These are phyloP conservation scores for Lipomyces yamanashiensis DNA, from an alignment of 805 yeast species.

Conservation along the genomic window DNA sequence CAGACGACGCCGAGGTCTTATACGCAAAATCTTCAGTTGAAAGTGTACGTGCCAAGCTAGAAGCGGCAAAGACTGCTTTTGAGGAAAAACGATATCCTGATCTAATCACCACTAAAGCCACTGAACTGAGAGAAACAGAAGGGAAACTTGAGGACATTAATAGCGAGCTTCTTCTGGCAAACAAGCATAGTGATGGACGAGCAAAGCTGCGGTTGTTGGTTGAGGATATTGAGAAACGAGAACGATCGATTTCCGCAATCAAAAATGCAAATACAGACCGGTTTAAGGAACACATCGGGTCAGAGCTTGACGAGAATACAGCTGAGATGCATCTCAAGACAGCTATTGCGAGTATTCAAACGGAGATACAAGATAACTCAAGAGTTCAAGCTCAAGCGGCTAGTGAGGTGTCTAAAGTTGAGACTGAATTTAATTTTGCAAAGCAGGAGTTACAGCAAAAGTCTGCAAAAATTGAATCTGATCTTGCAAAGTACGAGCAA, in stretches of 20 bases:
- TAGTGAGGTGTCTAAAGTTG: constrained; percentile 36
- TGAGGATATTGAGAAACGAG: constrained; percentile 49
- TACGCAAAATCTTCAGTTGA: constrained; percentile 46
- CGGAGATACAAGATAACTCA: constrained; percentile 32
- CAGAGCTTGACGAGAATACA: background rate
- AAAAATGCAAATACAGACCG: constrained; percentile 38
- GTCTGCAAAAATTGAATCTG: constrained; percentile 16
- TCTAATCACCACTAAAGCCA: constrained; percentile 2
- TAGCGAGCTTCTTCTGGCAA: constrained; percentile 55
- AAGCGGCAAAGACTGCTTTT: constrained; percentile 16
- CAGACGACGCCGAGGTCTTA: constrained; percentile 55
- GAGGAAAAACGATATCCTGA: constrained; percentile 20
- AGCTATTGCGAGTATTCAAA: constrained; percentile 38
- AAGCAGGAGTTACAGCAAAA: constrained; percentile 27
- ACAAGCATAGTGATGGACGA: constrained; percentile 61
- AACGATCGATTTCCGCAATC: constrained; percentile 43
- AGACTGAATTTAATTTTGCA: constrained; percentile 35
- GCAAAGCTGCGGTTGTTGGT: constrained; percentile 57
- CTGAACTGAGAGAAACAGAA: constrained; percentile 35
- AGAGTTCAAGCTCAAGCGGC: constrained; percentile 21
- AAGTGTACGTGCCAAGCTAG: constrained; percentile 50
- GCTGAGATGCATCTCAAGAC: constrained; percentile 14
- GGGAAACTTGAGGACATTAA: constrained; percentile 56
- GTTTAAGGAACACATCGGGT: constrained; percentile 38
- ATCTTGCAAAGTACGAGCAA: constrained; percentile 8